Percentiles rank a stretch among this genome's conserved stretches.
Evolutionary conservation across 2,329 filamentous ascomycete species (phyloP).

Genomic region (Thielaviopsis populi): DNA sequence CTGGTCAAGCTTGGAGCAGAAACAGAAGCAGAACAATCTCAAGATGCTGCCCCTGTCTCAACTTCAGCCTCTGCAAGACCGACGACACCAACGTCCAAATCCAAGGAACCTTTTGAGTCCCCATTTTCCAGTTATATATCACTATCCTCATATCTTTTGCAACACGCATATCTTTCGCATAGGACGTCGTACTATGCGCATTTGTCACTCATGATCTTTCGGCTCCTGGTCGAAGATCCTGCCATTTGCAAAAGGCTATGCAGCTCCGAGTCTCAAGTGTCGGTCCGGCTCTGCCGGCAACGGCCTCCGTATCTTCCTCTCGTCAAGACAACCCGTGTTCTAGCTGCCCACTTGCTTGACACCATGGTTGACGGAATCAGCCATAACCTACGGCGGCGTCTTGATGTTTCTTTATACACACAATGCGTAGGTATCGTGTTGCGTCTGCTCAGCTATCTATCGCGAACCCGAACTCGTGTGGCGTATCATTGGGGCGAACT

Average conservation of each 20-base stretch:
- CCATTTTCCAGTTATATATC: conserved; percentile 75
- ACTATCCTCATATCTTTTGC: conserved; percentile 78
- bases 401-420: conserved; percentile 75
- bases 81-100: neutral
- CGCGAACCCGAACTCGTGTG: conserved; percentile 65
- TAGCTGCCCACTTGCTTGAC: conserved; percentile 67
- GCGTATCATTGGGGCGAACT: conserved; percentile 90
- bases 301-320: conserved; percentile 71
- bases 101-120: conserved; percentile 33
- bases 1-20: conserved; percentile 51
- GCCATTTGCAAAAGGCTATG: conserved; percentile 70
- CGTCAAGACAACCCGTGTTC: conserved; percentile 54
- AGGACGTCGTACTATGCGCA: conserved; percentile 72
- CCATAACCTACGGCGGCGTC: conserved; percentile 67
- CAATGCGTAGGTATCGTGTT: conserved; percentile 69
- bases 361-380: conserved; percentile 81
- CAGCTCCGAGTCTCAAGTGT: conserved; percentile 56
- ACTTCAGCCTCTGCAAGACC: neutral
- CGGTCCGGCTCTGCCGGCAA: conserved; percentile 77
- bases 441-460: conserved; percentile 70
- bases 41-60: neutral
- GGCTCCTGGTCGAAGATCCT: conserved; percentile 75
- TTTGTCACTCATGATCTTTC: conserved; percentile 69
- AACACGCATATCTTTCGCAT: conserved; percentile 75
- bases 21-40: conserved; percentile 31